Evolutionary conservation across 1,284 basidiomycete species (phyloP), one percentile per base, ranked within the genome.

Genomic region (Moniliella sp.): DNA sequence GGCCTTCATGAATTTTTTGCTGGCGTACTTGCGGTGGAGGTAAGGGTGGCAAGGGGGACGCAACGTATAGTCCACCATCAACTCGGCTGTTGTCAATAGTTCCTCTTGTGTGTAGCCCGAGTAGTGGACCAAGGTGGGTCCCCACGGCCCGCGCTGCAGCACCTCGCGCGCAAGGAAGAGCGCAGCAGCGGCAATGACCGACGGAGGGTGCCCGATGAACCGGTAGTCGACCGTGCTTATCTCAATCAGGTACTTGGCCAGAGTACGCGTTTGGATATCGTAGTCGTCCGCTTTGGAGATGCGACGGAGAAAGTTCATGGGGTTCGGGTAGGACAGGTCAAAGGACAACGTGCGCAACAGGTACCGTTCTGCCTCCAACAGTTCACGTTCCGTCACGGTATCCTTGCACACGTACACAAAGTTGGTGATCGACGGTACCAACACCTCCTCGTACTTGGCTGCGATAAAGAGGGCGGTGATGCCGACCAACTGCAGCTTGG

Each of bases 371-470:
- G 88, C 88, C 8, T 42, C 40, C 9, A 57, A 40, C 26, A 57
- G 56, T 42, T 57, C 55, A 17, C 47, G 45, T 28, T 53, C 52
- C 11, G 50, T 54, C 27, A 54, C 56, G 10, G 48, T 50, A 25
- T 50, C 50, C 31, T 57, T 48, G 26, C 50, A 48, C 9, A 57
- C 40, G 30, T 52, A 45, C 47, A 88, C 66, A 61, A 93, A 86
- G 65, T 91, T 80, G 16, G 67, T 64, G 25, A 88, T 76, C 1
- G 78, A 78, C 1, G 88, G 88, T 18, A 83, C 76, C 37, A 93
- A 72, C 41, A 91, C 80, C 63, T 97, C 88, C 61, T 97, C 88
- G 45, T 86, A 83, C 64, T 97, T 97, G 30, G 81, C 74, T 0
- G 88, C 75, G 43, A 97, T 69, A 63, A 94, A 88, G 62, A 97